Base-by-base conservation (phyloP, 106 monocot species). In the Narthecium ossifragum region DNA sequence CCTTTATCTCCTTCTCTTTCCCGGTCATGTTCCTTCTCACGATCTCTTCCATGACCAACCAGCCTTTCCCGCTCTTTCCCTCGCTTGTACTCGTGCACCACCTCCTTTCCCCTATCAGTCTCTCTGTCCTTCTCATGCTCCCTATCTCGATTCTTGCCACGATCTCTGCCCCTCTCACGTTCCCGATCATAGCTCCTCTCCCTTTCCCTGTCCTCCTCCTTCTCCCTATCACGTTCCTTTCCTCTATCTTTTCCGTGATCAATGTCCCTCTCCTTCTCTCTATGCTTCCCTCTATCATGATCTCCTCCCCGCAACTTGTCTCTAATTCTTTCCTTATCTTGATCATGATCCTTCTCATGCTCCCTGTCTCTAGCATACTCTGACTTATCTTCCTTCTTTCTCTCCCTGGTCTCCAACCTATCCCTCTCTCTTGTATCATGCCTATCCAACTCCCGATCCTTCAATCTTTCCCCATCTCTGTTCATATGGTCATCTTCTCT, bases 221-320 rank as follows among this genome's bases (percentile, higher is more conserved):
- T 56, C 46, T 69, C 81, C 45, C 63, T 60, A 26, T 68, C 54
- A 43, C 50, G 65, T 36, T 53, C 78, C n/a, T 49, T 34, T 6
- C 34, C 49, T 29, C 39, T 24, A 43, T 48, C 47, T n/a, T 48
- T 48, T 15, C n/a, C n/a, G n/a, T n/a, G n/a, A n/a, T n/a, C 17
- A 0, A 17, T 43, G 43, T 54, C 49, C 20, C 49, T 49, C 1
- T 20, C 49, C 25, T 54, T 28, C 14, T 62, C 45, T 15, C 34
- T 65, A 13, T 36, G 12, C 38, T 22, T 32, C 30, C 55, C 74
- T 32, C 48, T 34, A 4, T 51, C 60, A 31, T 52, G 22, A 29
- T n/a, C n/a, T n/a, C n/a, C n/a, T n/a, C n/a, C n/a, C n/a, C n/a
- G n/a, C n/a, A n/a, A n/a, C n/a, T n/a, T n/a, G n/a, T n/a, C n/a